phyloP scores from a whole-genome alignment of 257 asterid genomes.

The Solanum rostratum region DNA sequence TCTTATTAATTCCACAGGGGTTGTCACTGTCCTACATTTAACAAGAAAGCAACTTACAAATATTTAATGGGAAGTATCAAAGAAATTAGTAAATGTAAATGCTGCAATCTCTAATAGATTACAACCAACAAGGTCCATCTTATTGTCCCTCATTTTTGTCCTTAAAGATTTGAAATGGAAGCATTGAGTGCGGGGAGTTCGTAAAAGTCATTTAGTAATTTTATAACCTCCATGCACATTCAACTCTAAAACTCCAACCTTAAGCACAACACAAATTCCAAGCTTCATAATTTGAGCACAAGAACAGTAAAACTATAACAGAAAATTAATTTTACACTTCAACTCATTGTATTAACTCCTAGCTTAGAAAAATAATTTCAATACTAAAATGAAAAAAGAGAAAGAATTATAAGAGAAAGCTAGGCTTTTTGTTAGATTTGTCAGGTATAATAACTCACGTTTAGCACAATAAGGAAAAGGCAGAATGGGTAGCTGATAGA shows the following conservation, averaged over 20 bases:
- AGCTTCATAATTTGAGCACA: background rate
- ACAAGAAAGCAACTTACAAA: background rate
- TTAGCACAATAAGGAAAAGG: background rate
- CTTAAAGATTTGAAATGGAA: background rate
- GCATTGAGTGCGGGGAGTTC: background rate
- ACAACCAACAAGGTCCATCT: background rate
- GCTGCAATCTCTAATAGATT: background rate
- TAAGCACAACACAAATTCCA: background rate
- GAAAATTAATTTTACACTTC: background rate
- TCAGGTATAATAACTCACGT: background rate
- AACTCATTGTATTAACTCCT: background rate
- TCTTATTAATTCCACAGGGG: constrained; percentile 61
- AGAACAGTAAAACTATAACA: background rate
- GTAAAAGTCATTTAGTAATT: background rate
- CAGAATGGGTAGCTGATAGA: background rate
- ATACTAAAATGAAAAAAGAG: background rate
- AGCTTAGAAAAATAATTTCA: background rate
- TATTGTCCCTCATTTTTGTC: background rate
- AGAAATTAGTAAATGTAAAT: background rate
- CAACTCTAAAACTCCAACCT: background rate
- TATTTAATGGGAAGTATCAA: background rate
- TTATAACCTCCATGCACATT: background rate
- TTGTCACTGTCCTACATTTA: constrained; percentile 54
- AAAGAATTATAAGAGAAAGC: background rate
- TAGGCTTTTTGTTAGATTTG: background rate